phyloP scores from a whole-genome alignment of 2,329 filamentous ascomycete species.

The Colletotrichum endophyticum region DNA sequence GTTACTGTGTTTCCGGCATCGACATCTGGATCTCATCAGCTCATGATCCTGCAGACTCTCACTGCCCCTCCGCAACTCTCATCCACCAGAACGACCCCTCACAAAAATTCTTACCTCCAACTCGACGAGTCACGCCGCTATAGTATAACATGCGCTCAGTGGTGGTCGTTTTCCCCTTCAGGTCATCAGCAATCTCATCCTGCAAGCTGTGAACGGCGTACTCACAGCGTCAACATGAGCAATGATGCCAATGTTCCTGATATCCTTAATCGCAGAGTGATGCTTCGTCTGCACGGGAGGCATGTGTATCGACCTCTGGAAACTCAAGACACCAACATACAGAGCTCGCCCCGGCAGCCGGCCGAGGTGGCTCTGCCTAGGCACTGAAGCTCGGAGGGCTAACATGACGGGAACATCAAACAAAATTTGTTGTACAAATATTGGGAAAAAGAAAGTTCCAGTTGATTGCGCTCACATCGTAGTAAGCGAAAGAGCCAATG shows the following conservation, averaged over 20 bases:
- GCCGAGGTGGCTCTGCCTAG: neutral
- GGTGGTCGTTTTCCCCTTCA: conserved; percentile 90
- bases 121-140: conserved; percentile 83
- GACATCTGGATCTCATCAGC: conserved; percentile 64
- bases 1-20: conserved; percentile 97
- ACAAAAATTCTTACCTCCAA: conserved; percentile 63
- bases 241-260: conserved; percentile 97
- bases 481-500: neutral
- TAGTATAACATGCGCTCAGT: conserved; percentile 99
- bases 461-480: neutral
- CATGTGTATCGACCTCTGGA: conserved; percentile 5
- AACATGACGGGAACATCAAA: conserved; percentile 4
- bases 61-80: neutral
- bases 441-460: neutral
- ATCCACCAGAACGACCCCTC: neutral
- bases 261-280: conserved; percentile 59
- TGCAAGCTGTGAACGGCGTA: neutral
- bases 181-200: conserved; percentile 17
- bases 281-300: conserved; percentile 25
- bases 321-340: neutral
- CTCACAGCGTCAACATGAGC: conserved; percentile 91
- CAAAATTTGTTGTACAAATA: neutral
- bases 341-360: neutral
- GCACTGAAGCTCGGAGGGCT: conserved; percentile 1
- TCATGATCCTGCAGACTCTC: neutral